Base-by-base conservation (phyloP, 139 green algal species). In the Haematococcus sp. region DNA sequence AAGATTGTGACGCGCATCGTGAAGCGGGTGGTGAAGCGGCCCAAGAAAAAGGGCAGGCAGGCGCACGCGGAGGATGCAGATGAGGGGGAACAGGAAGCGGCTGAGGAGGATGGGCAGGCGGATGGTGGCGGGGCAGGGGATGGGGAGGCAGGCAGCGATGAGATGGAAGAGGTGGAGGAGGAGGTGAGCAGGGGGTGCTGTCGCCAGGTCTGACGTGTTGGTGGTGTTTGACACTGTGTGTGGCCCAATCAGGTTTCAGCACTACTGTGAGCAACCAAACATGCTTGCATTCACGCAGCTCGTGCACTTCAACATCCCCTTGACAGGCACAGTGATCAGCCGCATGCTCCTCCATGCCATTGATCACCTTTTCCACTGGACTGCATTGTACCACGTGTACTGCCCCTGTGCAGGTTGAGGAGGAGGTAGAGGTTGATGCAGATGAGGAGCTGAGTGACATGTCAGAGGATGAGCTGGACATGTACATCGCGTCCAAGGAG, bases 401-500 rank as follows among this genome's bases (percentile, higher is more conserved):
- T 49, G 40, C 7, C 40, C 40, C 7, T 11, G 7, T 49, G 40
- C 40, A 49, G 40, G 40, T 49, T 7, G 40, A 49, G 40, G 59
- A 75, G 49, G 60, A 64, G 52, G 52, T 58, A 43, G 49, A 71
- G 58, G 66, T 20, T 16, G 61, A 72, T 23, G 44, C 15, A 1
- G 63, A 25, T 27, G 73, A 90, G 58, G 68, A 85, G 32, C 51
- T 90, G 61, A 77, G 71, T 2, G 84, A 89, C 56, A 56, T 90
- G 35, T 60, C 79, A 9, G 82, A 88, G 16, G 80, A 85, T 2
- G 84, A 86, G 0, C 76, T 92, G 16, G 60, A 68, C 15, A 60
- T 49, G 32, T 94, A 93, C 75, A 79, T 94, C 5, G 75, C 87
- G 30, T 86, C 79, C 0, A 28, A 73, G 0, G 82, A 92, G 60